Base-by-base conservation (phyloP, 2,329 filamentous ascomycete genomes). In the Aureobasidium sp. region DNA sequence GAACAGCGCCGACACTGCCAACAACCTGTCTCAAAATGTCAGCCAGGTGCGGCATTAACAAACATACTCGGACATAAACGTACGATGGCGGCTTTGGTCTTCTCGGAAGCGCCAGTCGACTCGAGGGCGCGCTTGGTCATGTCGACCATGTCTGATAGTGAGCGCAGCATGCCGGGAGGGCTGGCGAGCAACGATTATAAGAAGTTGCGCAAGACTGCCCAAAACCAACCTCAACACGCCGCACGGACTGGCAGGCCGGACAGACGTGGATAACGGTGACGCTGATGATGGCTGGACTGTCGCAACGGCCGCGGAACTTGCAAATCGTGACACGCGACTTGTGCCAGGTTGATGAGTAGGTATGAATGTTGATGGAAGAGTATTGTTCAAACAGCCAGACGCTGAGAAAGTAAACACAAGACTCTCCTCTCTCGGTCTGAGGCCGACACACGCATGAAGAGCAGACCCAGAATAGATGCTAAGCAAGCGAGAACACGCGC, bases 1-100 rank as follows among this genome's bases (percentile, higher is more conserved):
- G 59, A 27, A 48, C 51, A 16, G 61, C 57, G 29, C 58, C 61
- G 6, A 65, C 59, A 45, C 61, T 59, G 21, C 63, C 64, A 16
- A 64, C 54, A 13, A 64, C 60, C 64, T 65, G 42, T 34, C n/a
- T n/a, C n/a, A n/a, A n/a, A n/a, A n/a, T n/a, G 54, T 58, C 54
- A 58, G 54, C 10, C 11, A 21, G 29, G 5, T 47, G 42, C 45
- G 54, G 53, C 39, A 45, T 45, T 36, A 44, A 34, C 30, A 45
- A 16, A 34, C 8, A 37, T 8, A 36, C 8, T 41, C 32, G 36
- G 32, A 44, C 3, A 8, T 53, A 9, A 21, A 42, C 57, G 0
- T 16, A 59, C 57, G 7, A 59, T 59, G 16, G 57, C 57, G 34
- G 57, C 57, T 42, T 59, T 59, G 29, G 57, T 59, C 45, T 59